These are phyloP conservation scores for Akebia trifoliata DNA, from an alignment of 164 flowering plant species.

Conservation along the genomic window DNA sequence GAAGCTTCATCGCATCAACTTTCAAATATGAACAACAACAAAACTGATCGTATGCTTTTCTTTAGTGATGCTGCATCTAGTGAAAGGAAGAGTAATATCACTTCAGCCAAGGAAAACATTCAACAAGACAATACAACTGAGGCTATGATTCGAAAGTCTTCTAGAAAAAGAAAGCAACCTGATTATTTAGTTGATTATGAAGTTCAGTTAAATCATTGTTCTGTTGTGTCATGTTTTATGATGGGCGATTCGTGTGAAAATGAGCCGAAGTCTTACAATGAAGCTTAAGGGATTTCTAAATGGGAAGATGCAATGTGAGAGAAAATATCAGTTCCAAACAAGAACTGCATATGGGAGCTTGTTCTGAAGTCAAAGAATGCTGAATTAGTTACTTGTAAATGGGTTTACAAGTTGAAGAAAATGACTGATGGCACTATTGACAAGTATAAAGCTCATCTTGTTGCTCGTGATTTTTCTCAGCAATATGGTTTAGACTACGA, in stretches of 20 bases:
- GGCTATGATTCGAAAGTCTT: neutral
- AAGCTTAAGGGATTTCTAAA: too few species aligned
- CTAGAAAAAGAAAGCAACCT: conserved; percentile 14
- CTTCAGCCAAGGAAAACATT: too few species aligned
- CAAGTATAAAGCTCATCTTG: conserved; percentile 16
- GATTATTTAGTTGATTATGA: too few species aligned
- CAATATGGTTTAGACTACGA: conserved; percentile 21
- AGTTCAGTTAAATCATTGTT: too few species aligned
- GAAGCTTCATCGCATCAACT: conserved; percentile 4
- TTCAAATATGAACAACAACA: neutral
- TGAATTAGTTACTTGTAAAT: too few species aligned
- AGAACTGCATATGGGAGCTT: too few species aligned
- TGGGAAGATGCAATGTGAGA: conserved; percentile 13
- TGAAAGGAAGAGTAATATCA: too few species aligned
- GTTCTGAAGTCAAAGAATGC: too few species aligned
- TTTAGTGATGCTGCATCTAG: conserved; percentile 23
- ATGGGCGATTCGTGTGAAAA: too few species aligned
- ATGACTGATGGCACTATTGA: conserved; percentile 16
- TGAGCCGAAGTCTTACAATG: too few species aligned
- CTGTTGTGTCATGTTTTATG: too few species aligned
- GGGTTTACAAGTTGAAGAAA: too few species aligned
- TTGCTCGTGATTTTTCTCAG: conserved; percentile 23
- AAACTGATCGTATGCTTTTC: conserved; percentile 14
- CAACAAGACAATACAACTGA: neutral
- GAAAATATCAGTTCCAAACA: conserved; percentile 14